Evolutionary conservation across 208 protist species (phyloP), one percentile per base, ranked within the genome.

Genomic region (Giardia muris): DNA sequence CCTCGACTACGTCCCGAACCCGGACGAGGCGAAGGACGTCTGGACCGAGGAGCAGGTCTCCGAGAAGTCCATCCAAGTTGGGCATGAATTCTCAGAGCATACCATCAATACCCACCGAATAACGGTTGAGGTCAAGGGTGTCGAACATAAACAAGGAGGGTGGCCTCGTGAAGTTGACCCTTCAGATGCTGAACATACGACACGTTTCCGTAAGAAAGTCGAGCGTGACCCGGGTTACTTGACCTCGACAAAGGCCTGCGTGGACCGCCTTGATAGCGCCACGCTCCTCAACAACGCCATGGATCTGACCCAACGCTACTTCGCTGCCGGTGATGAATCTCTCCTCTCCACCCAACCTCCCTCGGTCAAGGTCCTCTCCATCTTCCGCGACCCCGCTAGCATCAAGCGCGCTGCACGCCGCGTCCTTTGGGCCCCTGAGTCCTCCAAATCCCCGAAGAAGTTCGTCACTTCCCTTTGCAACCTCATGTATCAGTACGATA

Each of bases 71-170:
- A 4, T 44, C 22, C 42, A 10, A 44, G 4, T 4, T 89, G 86
- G 4, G n/a, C 3, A 89, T 46, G 4, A 46, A 46, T 89, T 89
- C 19, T 89, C 86, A 19, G 86, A 89, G 42, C 86, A 89, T 43
- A 89, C 4, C 86, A 4, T 89, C 86, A 89, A 89, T 89, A 89
- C 86, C 57, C 57, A 76, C 57, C 10, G 57, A 43, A 44, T 89
- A 89, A 89, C 86, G 3, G 86, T 89, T 46, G 86, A 89, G 3
- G 19, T 43, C n/a, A 4, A 43, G 3, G 42, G 22, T 46, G 4
- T 44, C 19, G 19, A 89, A 89, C 22, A 10, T 43, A 46, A 89
- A 43, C 42, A 10, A 89, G 22, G 86, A 22, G 4, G 22, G 4
- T 89, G 42, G 42, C 2, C 43, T n/a, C 4, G 45, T 0, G 43